These are phyloP conservation scores for Gliomastix tumulicola DNA, from an alignment of 2,329 filamentous ascomycete species.

Conservation along the genomic window DNA sequence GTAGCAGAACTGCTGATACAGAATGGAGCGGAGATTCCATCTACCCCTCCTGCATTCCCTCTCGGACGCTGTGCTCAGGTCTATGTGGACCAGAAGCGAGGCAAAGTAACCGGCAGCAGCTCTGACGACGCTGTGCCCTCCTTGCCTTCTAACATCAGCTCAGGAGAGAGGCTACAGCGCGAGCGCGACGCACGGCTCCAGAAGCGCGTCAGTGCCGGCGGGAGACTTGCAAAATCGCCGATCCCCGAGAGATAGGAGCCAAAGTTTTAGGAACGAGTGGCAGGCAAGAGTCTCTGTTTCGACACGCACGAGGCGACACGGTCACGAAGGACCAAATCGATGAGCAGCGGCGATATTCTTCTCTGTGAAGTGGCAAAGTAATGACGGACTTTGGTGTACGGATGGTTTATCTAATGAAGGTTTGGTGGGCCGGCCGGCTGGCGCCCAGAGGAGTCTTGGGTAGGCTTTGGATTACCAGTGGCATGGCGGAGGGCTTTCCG, in stretches of 20 bases:
- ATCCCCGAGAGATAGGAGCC: slow-evolving; percentile 54
- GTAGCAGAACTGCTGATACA: slow-evolving; percentile 87
- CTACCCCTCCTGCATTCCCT: slow-evolving; percentile 70
- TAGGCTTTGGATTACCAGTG: no score
- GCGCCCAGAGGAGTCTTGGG: no score
- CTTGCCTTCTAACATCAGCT: slow-evolving; percentile 40
- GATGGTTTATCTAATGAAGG: no score
- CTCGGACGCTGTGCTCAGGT: slow-evolving; percentile 72
- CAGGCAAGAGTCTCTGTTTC: slow-evolving; percentile 27
- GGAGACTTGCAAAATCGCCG: slow-evolving; percentile 59
- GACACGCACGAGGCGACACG: slow-evolving; percentile 20
- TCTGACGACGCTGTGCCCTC: slow-evolving; percentile 59
- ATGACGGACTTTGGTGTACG: no score
- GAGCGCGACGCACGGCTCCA: slow-evolving; percentile 65
- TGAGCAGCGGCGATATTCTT: slow-evolving; percentile 6
- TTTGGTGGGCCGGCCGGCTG: no score
- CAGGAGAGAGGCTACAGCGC: slow-evolving; percentile 43
- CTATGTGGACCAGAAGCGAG: slow-evolving; percentile 75
- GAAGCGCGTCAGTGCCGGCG: slow-evolving; percentile 74
- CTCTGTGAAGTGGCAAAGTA: no score
- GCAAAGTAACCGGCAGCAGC: slow-evolving; percentile 35
- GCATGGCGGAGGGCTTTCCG: no score
- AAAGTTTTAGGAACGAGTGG: slow-evolving; percentile 29
- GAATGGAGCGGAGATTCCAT: slow-evolving; percentile 85
- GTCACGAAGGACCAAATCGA: slow-evolving; percentile 12